A percentile compares a stretch with the other conserved stretches of the same genome.
Conservation (phyloP, 2,329 filamentous ascomycete species). For the Aspergillus pseudotamarii region DNA sequence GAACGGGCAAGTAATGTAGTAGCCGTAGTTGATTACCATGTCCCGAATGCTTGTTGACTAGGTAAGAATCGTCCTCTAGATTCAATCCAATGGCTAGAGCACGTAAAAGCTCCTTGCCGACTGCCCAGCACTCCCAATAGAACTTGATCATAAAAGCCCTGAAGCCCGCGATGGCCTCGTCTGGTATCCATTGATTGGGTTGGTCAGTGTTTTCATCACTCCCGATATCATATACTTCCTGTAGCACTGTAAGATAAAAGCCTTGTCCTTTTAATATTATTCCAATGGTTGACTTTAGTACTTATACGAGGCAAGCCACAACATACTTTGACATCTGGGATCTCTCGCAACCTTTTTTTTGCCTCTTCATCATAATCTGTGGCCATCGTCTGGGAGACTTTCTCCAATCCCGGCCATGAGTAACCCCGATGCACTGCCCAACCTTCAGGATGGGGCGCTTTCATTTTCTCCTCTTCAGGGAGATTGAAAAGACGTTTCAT, state of each 20-base stretch:
- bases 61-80: conserved; percentile 48
- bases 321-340: conserved; percentile 56
- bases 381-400: conserved; percentile 52
- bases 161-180: conserved; percentile 50
- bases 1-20: conserved; percentile 60
- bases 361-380: conserved; percentile 46
- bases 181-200: conserved; percentile 55
- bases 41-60: conserved; percentile 56
- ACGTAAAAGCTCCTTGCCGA: conserved; percentile 49
- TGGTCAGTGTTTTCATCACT: conserved; percentile 49
- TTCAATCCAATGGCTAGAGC: conserved; percentile 53
- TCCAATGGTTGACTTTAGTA: neutral
- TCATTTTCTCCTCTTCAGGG: conserved; percentile 49
- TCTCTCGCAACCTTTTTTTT: conserved; percentile 46
- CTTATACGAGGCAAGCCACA: neutral
- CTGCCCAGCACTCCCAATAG: conserved; percentile 52
- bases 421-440: conserved; percentile 58
- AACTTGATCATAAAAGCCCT: conserved; percentile 52
- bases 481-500: conserved; percentile 50
- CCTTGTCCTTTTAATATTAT: neutral
- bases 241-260: conserved; percentile 7
- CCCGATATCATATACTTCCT: conserved; percentile 59
- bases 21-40: conserved; percentile 63
- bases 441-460: conserved; percentile 53
- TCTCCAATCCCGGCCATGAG: conserved; percentile 58